Evolutionary conservation across 441 rosid species (phyloP), one percentile per base, ranked within the genome.

Genomic region (Kokia cookei): DNA sequence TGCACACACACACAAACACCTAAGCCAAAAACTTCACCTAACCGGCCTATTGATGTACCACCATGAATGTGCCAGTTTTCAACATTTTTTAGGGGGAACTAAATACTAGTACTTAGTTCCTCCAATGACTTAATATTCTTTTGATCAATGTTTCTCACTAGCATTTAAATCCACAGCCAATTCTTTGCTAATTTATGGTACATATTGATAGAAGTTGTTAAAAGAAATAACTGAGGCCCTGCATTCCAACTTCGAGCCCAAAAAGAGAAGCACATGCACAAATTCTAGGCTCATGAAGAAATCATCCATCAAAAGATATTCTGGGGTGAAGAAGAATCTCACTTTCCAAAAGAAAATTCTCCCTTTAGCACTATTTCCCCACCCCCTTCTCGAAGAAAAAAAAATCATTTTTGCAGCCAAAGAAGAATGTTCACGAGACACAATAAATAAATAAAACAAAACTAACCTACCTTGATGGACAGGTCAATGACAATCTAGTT

Each of bases 391-490:
- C 11, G 19, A 17, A 14, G 15, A 43, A 65, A 4, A 48, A 43
- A 47, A 11, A 3, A 6, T 5, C 13, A 65, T n/a, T 45, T 45
- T 65, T 24, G n/a, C 40, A 45, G 7, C 70, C 43, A 15, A 48
- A 67, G 2, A 7, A 48, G 19, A 66, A 66, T 66, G 57, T 26
- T 66, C 24, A 47, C 42, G 40, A 12, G 35, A 62, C 11, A 15
- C 47, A 14, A 27, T 14, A 4, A 55, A 55, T 17, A 7, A 19
- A 1, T 7, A 22, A 9, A 55, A 11, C 13, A 22, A 55, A 10
- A 55, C 60, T 29, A 50, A 77, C 86, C 8, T 51, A 93, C 99
- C 98, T 91, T 70, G 99, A 95, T 73, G 99, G 99, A 71, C 98
- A 91, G 75, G 94, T 95, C 82, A 91, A 75, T 76, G 93, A 86